phyloP scores from a whole-genome alignment of 192 early-diverging fungal species.

The Entomortierella chlamydospora region DNA sequence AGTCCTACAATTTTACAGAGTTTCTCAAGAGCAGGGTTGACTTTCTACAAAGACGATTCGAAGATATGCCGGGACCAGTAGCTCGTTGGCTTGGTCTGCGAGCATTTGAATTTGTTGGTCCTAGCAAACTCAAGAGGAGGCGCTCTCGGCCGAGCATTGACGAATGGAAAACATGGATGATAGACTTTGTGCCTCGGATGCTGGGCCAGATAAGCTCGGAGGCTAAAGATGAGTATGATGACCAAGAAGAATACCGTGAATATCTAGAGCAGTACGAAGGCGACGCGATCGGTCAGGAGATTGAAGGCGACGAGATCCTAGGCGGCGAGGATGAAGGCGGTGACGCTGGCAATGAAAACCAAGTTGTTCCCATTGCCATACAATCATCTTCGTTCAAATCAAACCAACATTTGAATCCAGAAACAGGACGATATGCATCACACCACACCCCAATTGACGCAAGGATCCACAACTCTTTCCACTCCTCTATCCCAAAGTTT shows the following conservation, averaged over 20 bases:
- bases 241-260: constrained; percentile 21
- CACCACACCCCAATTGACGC: constrained; percentile 8
- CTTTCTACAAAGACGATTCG: constrained; percentile 65
- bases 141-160: constrained; percentile 26
- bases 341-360: constrained; percentile 16
- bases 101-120: constrained; percentile 60
- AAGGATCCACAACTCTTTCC: constrained; percentile 5
- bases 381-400: constrained; percentile 21
- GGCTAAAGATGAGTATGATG: constrained; percentile 10
- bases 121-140: constrained; percentile 6
- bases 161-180: constrained; percentile 47
- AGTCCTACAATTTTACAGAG: constrained; percentile 69
- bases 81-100: constrained; percentile 71
- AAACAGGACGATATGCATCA: constrained; percentile 20
- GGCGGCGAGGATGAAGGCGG: constrained; percentile 7
- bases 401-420: constrained; percentile 7
- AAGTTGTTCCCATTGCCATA: constrained; percentile 43
- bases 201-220: constrained; percentile 37
- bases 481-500: constrained; percentile 32
- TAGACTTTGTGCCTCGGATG: constrained; percentile 45
- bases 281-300: constrained; percentile 8
- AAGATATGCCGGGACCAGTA: constrained; percentile 68
- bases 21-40: constrained; percentile 69
- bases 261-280: constrained; percentile 28
- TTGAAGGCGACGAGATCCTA: constrained; percentile 27